Conservation (phyloP, 306 rosid genomes). For the Fragaria vesca region DNA sequence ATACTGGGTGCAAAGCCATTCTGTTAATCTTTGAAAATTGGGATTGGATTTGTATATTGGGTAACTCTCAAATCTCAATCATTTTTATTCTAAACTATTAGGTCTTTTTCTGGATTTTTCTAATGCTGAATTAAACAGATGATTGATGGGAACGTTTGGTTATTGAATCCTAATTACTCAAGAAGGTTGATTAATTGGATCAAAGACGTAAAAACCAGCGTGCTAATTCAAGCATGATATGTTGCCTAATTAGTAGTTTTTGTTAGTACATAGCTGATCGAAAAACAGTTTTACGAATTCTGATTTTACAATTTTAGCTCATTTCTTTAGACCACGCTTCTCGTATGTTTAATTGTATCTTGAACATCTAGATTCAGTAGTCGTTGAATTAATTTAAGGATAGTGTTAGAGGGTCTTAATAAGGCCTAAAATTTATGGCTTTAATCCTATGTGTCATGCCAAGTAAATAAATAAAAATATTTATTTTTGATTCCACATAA, state of each 20-base stretch:
- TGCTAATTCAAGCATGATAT: not conserved
- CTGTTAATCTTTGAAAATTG: not conserved
- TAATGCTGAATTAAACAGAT: not conserved
- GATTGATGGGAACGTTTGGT: not conserved
- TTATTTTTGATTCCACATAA: no score
- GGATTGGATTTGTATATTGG: not conserved
- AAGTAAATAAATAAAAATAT: no score
- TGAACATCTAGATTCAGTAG: no score
- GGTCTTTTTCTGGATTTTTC: no score
- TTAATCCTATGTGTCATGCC: no score
- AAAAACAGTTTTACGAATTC: not conserved
- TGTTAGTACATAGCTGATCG: not conserved
- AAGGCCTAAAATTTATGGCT: no score
- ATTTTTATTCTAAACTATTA: not conserved
- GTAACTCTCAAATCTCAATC: not conserved
- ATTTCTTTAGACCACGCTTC: no score
- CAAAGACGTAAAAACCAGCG: no score
- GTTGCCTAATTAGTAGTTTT: not conserved
- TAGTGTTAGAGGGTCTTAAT: no score
- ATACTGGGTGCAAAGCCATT: not conserved
- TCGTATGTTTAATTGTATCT: no score
- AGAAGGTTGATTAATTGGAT: not conserved
- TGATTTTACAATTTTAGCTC: no score
- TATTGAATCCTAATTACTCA: not conserved
- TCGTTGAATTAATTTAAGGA: no score